Base-by-base conservation (phyloP, 371 early-diverging fungal genomes). In the Mucor sp. region DNA sequence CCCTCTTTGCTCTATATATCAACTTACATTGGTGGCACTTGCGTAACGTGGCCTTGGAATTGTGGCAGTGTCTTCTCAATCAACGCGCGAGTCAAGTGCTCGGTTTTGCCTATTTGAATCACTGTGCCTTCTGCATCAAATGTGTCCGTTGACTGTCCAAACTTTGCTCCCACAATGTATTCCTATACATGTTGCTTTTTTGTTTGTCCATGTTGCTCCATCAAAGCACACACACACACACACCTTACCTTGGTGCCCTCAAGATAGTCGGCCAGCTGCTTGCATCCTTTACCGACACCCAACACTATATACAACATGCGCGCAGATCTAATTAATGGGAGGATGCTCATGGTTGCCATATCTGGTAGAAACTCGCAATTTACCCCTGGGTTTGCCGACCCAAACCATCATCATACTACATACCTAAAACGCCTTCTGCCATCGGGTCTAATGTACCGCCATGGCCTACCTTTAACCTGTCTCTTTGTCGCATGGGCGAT, bases 381-480 rank as follows among this genome's bases (percentile, higher is more conserved):
- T 30, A 21, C 50, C 50, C 50, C 47, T 47, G 47, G 47, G 50
- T 6, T 21, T 25, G 12, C 50, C 12, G 21, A 50, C 17, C 44
- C 19, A 17, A 43, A 12, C 32, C 15, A 21, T 25, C 15, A 8
- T 21, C 41, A 23, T 21, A 25, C 39, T 43, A 32, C 32, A 58
- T 73, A 80, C 84, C 79, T 19, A 85, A 56, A 3, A 84, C 80
- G 39, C 86, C 86, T 62, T 79, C 77, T 21, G 85, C 86, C 63
- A 86, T 63, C 9, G 86, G 86, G 72, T 86, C 86, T 67, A 85
- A 67, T 11, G 85, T 85, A 7, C 85, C 85, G 11, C 85, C 85
- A 71, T 85, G 85, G 6, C 85, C 85, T 43, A 84, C 72, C 63
- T 85, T 85, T 41, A 85, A 19, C 30, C 33, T 60, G 32, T 77